A percentile compares a stretch with the other conserved stretches of the same genome.
phyloP scores from a whole-genome alignment of 495 filamentous ascomycete genomes.

The Astrothelium subdiscretum region DNA sequence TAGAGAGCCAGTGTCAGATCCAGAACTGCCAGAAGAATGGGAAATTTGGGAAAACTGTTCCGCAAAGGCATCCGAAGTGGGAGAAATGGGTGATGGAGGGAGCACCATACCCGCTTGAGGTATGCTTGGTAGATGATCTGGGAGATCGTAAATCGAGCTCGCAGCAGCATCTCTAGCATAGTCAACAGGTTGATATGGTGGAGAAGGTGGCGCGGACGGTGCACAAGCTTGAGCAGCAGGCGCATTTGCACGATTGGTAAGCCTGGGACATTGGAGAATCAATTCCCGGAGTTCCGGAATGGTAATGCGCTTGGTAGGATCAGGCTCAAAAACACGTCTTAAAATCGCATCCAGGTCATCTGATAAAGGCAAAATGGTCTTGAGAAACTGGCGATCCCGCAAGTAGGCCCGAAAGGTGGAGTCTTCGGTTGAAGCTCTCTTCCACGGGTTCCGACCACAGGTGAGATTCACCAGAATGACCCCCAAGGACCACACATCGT shows the following conservation, averaged over 20 bases:
- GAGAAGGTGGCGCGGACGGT: constrained; percentile 16
- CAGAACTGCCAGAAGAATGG: constrained; percentile 16
- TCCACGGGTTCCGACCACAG: constrained; percentile 98
- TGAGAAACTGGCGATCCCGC: constrained; percentile 75
- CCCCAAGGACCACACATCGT: constrained; percentile 96
- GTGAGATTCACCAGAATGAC: constrained; percentile 96
- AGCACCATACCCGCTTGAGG: constrained; percentile 13
- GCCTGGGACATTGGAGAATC: constrained; percentile 63
- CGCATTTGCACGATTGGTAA: constrained; percentile 41
- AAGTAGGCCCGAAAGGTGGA: constrained; percentile 90
- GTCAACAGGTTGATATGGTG: constrained; percentile 19
- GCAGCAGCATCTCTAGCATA: constrained; percentile 16
- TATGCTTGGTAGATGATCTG: constrained; percentile 7
- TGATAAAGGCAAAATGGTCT: constrained; percentile 86
- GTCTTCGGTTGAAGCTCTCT: constrained; percentile 83
- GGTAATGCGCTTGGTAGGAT: constrained; percentile 76
- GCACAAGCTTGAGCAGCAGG: constrained; percentile 5
- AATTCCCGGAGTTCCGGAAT: constrained; percentile 68
- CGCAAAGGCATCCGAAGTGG: constrained; percentile 4
- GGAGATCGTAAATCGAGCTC: constrained; percentile 13
- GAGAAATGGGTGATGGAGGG: constrained; percentile 5
- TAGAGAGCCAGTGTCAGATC: constrained; percentile 22
- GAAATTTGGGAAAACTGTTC: constrained; percentile 14
- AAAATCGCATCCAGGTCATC: constrained; percentile 82
- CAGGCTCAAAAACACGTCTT: constrained; percentile 76